Percentiles rank a stretch among this genome's conserved stretches.
Conservation (phyloP, 2,329 filamentous ascomycete species). For the Colletotrichum tofieldiae region DNA sequence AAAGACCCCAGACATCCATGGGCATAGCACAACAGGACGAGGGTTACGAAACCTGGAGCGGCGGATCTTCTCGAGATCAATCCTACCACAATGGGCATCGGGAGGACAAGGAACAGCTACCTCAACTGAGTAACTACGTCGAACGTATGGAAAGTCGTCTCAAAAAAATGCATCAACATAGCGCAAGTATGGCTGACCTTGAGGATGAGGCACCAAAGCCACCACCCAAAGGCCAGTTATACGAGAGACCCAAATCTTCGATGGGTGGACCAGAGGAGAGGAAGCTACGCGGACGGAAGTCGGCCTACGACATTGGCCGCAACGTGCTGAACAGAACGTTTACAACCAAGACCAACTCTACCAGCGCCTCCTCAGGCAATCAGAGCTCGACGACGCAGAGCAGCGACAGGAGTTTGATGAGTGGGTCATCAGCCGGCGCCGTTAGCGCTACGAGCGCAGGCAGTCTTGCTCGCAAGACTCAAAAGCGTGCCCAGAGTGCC, state of each 20-base stretch:
- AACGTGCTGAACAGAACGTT: slow-evolving; percentile 82
- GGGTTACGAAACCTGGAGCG: slow-evolving; percentile 73
- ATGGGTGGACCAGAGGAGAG: slow-evolving; percentile 62
- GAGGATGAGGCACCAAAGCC: slow-evolving; percentile 73
- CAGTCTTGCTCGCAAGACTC: slow-evolving; percentile 86
- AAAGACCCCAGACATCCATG: slow-evolving; percentile 80
- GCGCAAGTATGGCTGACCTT: slow-evolving; percentile 62
- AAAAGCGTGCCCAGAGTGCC: slow-evolving; percentile 75
- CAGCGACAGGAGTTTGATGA: slow-evolving; percentile 92
- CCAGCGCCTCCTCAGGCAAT: slow-evolving; percentile 81
- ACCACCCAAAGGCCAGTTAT: slow-evolving; percentile 69
- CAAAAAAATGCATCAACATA: slow-evolving; percentile 78
- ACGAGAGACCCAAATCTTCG: slow-evolving; percentile 72
- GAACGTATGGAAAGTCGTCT: slow-evolving; percentile 92
- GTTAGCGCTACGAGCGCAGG: slow-evolving; percentile 97
- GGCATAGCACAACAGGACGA: slow-evolving; percentile 77
- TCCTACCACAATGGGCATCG: slow-evolving; percentile 58
- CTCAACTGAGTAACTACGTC: slow-evolving; percentile 88
- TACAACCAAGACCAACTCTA: slow-evolving; percentile 90
- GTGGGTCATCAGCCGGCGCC: slow-evolving; percentile 88
- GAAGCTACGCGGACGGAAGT: slow-evolving; percentile 77
- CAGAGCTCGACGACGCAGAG: slow-evolving; percentile 82
- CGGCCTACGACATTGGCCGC: slow-evolving; percentile 83
- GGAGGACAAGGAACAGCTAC: slow-evolving; percentile 70
- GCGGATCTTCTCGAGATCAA: slow-evolving; percentile 66